Conservation (phyloP, 768 basidiomycete genomes). For the Suillus clintonianus region DNA sequence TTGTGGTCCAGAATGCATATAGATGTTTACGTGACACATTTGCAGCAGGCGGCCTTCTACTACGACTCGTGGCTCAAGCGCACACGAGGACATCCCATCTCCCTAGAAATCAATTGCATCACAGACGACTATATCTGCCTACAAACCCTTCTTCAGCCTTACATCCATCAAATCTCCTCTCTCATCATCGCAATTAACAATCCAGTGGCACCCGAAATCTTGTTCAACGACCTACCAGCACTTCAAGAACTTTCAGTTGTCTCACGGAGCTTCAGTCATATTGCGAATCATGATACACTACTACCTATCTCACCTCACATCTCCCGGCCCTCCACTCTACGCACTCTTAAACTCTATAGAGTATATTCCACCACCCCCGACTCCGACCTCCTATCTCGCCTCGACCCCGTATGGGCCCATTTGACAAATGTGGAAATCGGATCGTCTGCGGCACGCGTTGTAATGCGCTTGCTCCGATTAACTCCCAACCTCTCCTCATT, state of each 20-base stretch:
- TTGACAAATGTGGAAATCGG: too few species aligned
- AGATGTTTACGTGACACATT: background rate
- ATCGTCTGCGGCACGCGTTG: too few species aligned
- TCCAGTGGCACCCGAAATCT: background rate
- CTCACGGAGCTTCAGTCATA: too few species aligned
- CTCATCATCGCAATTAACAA: conserved; percentile 4
- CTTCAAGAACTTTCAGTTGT: background rate
- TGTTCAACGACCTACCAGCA: background rate
- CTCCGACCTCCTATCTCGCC: background rate
- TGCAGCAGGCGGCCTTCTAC: background rate
- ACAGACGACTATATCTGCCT: too few species aligned
- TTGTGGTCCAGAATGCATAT: background rate
- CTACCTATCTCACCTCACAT: background rate
- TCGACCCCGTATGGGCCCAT: background rate
- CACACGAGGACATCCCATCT: background rate
- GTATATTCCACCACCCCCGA: too few species aligned
- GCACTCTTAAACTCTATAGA: background rate
- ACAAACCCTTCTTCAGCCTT: background rate
- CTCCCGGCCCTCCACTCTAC: background rate
- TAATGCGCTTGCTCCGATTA: background rate
- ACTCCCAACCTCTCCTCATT: background rate
- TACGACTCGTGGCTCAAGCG: background rate
- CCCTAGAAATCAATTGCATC: background rate
- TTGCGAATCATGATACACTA: too few species aligned
- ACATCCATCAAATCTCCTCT: conserved; percentile 19